phyloP scores from a whole-genome alignment of 306 rosid species.

The Arachis hypogaea region DNA sequence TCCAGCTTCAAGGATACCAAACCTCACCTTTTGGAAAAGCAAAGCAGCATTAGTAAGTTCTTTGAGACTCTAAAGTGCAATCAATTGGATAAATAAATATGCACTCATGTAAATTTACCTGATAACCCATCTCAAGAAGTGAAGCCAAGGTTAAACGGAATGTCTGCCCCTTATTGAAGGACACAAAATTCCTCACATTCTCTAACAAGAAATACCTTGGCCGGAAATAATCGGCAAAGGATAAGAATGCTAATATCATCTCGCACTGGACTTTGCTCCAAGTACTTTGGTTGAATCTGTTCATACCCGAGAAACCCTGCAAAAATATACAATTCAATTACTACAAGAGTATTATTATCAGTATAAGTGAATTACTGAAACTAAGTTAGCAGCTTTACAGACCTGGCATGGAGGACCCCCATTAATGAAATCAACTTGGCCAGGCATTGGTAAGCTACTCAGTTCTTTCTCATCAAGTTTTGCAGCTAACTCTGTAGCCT shows the following conservation, averaged over 20 bases:
- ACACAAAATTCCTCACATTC: slow-evolving; percentile 94
- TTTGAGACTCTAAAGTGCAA: slow-evolving; percentile 23
- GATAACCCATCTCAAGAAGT: slow-evolving; percentile 98
- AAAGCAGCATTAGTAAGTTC: slow-evolving; percentile 32
- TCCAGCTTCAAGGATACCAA: slow-evolving; percentile 97
- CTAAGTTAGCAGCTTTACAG: slow-evolving; percentile 27
- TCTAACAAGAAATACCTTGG: slow-evolving; percentile 92
- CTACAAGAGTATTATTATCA: neutral
- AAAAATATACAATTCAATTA: slow-evolving; percentile 25
- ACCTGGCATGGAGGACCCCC: slow-evolving; percentile 99
- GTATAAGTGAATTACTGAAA: neutral
- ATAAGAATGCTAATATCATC: slow-evolving; percentile 93
- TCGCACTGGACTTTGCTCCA: slow-evolving; percentile 99
- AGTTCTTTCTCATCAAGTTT: slow-evolving; percentile 59
- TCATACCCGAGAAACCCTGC: slow-evolving; percentile 99
- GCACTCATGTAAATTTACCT: slow-evolving; percentile 57
- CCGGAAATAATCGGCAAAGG: slow-evolving; percentile 95
- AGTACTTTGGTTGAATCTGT: slow-evolving; percentile 82
- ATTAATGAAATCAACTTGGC: slow-evolving; percentile 94
- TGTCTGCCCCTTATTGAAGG: slow-evolving; percentile 94
- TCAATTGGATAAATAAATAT: slow-evolving; percentile 3
- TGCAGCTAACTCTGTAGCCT: slow-evolving; percentile 78
- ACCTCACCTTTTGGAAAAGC: slow-evolving; percentile 71
- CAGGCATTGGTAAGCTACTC: slow-evolving; percentile 75
- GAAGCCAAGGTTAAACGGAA: slow-evolving; percentile 88